These are phyloP conservation scores for Angomonas ambiguus DNA, from an alignment of 208 protist species.

Conservation along the genomic window DNA sequence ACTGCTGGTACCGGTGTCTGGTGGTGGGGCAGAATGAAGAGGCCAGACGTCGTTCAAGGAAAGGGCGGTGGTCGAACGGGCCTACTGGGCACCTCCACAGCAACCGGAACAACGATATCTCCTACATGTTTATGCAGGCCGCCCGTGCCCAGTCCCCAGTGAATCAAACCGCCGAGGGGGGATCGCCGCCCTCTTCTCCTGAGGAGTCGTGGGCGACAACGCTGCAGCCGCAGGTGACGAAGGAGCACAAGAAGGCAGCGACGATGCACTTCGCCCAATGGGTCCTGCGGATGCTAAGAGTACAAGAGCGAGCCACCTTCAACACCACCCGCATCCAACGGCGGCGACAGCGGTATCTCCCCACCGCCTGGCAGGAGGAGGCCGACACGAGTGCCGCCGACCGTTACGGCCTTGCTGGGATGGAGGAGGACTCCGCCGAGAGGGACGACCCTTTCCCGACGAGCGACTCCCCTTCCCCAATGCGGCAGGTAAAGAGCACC, in stretches of 20 bases:
- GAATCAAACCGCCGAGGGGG: background rate
- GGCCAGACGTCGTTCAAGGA: slow-evolving; percentile 9
- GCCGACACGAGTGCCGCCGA: background rate
- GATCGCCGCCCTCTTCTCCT: background rate
- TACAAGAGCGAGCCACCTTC: slow-evolving; percentile 28
- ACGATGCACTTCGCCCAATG: slow-evolving; percentile 47
- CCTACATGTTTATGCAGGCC: slow-evolving; percentile 1
- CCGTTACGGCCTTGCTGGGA: background rate
- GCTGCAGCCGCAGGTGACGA: slow-evolving; percentile 12
- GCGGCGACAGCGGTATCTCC: background rate
- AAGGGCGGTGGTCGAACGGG: background rate
- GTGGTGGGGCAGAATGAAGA: slow-evolving; percentile 19
- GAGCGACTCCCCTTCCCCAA: background rate
- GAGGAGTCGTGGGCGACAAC: slow-evolving; percentile 3
- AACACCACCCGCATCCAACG: background rate
- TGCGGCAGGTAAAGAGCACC: background rate
- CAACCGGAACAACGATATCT: background rate
- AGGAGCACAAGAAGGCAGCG: slow-evolving; percentile 20
- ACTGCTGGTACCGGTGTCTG: slow-evolving; percentile 55
- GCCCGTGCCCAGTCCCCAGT: background rate
- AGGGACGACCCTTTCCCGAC: background rate
- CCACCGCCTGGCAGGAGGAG: background rate
- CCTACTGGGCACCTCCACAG: background rate
- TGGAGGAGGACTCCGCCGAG: background rate
- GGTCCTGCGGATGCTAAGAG: slow-evolving; percentile 38